Base-by-base conservation (phyloP, 768 basidiomycete genomes). In the Pleurotus tuoliensis region DNA sequence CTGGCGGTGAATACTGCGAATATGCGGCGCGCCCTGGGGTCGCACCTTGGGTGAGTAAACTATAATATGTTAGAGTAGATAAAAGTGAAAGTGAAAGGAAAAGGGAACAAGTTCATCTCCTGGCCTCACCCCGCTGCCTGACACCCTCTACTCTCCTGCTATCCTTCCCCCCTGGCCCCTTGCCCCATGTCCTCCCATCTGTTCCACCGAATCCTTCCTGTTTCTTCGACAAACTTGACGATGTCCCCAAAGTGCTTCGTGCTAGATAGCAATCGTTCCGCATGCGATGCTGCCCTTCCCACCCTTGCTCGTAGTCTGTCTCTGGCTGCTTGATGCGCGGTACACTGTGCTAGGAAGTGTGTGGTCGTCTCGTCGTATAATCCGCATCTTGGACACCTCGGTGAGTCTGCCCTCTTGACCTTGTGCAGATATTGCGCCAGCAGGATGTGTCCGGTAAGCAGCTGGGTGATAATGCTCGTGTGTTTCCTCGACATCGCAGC, bases 391-490 rank as follows among this genome's bases (percentile, higher is more conserved):
- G 63, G 65, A 54, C 65, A 69, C 13, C 40, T 5, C 0, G 62
- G 64, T 0, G 64, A 47, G 45, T 67, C 57, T 0, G 43, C 27
- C 16, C 46, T 39, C 1, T 47, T 22, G 25, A 69, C 63, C 34
- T 53, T n/a, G 48, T 65, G 47, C 1, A 79, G 68, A 61, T 72
- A 64, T 7, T 61, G 38, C 43, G 70, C 66, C 1, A 74, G 65
- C 0, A 67, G 66, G 5, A 55, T 57, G 47, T 75, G 73, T 2
- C 67, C 66, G 2, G 69, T 70, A 6, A 68, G 47, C 1, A 75
- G 66, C 38, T 73, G 73, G 16, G 66, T 56, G 38, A 74, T 58
- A 5, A 69, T 41, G 16, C 61, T 57, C 15, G 59, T 49, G 13
- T 49, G 48, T 12, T 30, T 11, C 13, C 48, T 15, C 25, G 47